Percentiles rank a stretch among this genome's conserved stretches.
phyloP scores from a whole-genome alignment of 108 stramenopile genomes.

The Phaeodactylum tricornutum region DNA sequence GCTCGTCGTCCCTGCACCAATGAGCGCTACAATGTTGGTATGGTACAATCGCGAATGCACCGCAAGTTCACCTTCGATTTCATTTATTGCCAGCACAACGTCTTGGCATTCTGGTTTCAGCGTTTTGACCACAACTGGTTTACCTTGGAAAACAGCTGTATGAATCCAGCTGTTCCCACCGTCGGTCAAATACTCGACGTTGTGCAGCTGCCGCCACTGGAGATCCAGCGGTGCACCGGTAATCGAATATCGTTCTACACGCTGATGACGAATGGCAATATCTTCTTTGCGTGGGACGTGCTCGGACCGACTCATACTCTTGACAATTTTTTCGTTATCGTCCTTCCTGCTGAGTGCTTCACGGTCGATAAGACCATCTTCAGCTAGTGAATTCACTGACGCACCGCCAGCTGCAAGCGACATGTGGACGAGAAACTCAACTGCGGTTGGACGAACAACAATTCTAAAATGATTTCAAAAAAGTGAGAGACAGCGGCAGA shows the following conservation, averaged over 20 bases:
- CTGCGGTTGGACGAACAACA: constrained; percentile 64
- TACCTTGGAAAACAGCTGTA: constrained; percentile 69
- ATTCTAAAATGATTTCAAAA: constrained; percentile 25
- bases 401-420: constrained; percentile 65
- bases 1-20: constrained; percentile 76
- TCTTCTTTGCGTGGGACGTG: constrained; percentile 1
- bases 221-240: constrained; percentile 72
- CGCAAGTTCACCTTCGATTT: constrained; percentile 80
- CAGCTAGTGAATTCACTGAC: constrained; percentile 55
- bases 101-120: constrained; percentile 88
- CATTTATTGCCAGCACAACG: constrained; percentile 76
- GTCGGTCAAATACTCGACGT: constrained; percentile 89
- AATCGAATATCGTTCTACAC: constrained; percentile 35
- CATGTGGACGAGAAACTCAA: constrained; percentile 83
- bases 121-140: constrained; percentile 81
- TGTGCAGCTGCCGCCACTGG: constrained; percentile 63
- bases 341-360: not conserved
- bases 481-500: not conserved
- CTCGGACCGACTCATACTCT: not conserved
- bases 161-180: constrained; percentile 90
- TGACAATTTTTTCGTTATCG: not conserved
- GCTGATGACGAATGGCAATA: constrained; percentile 14
- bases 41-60: constrained; percentile 74
- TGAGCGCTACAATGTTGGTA: constrained; percentile 59
- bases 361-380: constrained; percentile 47